Evolutionary conservation across 2,329 filamentous ascomycete genomes (phyloP).

Genomic region (Alternaria sp.): DNA sequence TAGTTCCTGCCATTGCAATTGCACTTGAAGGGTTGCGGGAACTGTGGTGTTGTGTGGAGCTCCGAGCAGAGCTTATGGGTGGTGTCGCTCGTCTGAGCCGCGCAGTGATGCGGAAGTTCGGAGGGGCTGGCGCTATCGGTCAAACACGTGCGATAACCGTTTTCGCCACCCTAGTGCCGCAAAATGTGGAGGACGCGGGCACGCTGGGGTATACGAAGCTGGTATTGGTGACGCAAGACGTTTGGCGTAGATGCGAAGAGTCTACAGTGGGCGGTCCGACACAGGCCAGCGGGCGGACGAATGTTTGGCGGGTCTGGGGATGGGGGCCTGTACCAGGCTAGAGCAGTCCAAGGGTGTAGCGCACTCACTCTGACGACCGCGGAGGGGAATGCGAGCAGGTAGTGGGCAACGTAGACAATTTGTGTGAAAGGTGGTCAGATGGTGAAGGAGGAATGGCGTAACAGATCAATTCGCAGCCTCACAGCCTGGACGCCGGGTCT

Average conservation of each 20-base stretch:
- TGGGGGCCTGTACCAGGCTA: conserved; percentile 7
- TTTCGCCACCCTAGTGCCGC: conserved; percentile 18
- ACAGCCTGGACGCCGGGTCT: conserved; percentile 17
- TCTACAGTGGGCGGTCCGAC: conserved; percentile 7
- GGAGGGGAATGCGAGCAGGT: neutral
- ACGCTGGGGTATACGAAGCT: conserved; percentile 2
- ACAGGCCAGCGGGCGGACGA: conserved; percentile 7
- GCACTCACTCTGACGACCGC: conserved; percentile 14
- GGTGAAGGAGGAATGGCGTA: conserved; percentile 19
- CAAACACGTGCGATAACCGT: conserved; percentile 10
- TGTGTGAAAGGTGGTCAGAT: conserved; percentile 19
- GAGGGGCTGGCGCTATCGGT: conserved; percentile 13
- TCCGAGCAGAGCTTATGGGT: neutral
- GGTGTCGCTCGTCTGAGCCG: conserved; percentile 1
- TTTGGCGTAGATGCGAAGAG: neutral
- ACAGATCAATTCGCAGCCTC: conserved; percentile 17
- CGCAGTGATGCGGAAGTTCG: conserved; percentile 4
- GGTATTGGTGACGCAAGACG: conserved; percentile 25
- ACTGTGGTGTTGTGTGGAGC: neutral
- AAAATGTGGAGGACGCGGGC: conserved; percentile 3
- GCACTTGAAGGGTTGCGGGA: neutral
- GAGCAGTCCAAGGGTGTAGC: conserved; percentile 15
- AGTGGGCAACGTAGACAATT: neutral
- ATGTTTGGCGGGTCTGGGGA: neutral
- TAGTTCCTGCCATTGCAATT: conserved; percentile 47